Conservation (phyloP, 306 rosid species). For the Cicer cuneatum region DNA sequence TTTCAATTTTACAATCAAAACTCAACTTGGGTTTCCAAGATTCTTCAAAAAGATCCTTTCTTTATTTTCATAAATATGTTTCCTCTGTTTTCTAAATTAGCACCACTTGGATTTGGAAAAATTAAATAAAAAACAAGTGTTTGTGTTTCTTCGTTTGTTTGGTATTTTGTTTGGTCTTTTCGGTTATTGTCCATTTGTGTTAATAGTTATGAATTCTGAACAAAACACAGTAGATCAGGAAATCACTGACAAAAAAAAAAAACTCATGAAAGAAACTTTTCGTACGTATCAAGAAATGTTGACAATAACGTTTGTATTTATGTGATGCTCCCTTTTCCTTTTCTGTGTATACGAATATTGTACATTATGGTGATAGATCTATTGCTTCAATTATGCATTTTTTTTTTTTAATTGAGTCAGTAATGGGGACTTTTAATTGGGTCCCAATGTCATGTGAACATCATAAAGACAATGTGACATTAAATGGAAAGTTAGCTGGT, state of each 20-base stretch:
- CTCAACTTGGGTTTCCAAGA: conserved; percentile 34
- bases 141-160: not conserved
- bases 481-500: conserved; percentile 44
- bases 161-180: conserved; percentile 2
- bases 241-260: conserved; percentile 34
- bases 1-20: conserved; percentile 23
- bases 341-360: conserved; percentile 40
- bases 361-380: conserved; percentile 51
- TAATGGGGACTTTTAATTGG: conserved; percentile 49
- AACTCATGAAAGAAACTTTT: conserved; percentile 52
- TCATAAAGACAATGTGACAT: conserved; percentile 48
- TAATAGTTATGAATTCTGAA: conserved; percentile 29
- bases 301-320: conserved; percentile 12
- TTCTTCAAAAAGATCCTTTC: not conserved
- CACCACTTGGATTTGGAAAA: conserved; percentile 14
- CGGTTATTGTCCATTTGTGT: conserved; percentile 11
- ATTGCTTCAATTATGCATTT: conserved; percentile 32
- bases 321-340: conserved; percentile 28
- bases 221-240: conserved; percentile 48
- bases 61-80: not conserved
- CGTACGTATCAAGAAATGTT: conserved; percentile 64
- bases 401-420: conserved; percentile 39
- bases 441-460: conserved; percentile 66
- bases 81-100: conserved; percentile 16
- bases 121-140: not conserved